Evolutionary conservation across 73 alveolate species (phyloP).

Genomic region (Stentor coeruleus): DNA sequence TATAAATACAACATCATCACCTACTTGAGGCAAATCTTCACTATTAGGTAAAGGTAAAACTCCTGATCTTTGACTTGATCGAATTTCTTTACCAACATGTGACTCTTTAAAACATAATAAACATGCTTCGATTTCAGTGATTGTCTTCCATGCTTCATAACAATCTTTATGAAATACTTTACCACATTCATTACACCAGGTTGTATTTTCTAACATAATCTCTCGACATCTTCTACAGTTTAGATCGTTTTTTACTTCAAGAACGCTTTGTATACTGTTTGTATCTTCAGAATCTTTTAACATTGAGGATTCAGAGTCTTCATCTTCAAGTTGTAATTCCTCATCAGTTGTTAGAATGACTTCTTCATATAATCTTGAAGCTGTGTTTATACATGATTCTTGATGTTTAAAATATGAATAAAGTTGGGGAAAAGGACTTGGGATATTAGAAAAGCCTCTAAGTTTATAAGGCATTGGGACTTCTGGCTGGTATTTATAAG

Average conservation of each 20-base stretch:
- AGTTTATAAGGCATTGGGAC: background rate
- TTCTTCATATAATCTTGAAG: background rate
- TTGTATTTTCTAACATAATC: background rate
- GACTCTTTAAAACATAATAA: background rate
- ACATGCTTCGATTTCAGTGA: background rate
- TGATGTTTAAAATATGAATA: background rate
- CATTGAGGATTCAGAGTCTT: background rate
- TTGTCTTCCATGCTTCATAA: background rate
- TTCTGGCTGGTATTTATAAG: background rate
- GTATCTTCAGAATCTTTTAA: background rate
- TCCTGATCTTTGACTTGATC: background rate
- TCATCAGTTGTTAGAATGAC: no score
- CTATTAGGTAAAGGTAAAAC: background rate
- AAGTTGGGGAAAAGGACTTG: background rate
- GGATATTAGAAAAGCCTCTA: conserved; percentile 7
- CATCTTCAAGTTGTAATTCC: background rate
- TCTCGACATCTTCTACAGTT: background rate
- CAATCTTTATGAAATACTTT: background rate
- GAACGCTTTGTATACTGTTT: background rate
- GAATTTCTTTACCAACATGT: background rate
- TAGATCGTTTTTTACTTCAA: background rate
- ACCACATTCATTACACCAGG: conserved; percentile 1
- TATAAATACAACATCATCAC: conserved; percentile 7
- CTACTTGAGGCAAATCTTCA: background rate
- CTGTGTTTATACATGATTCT: background rate